Conservation (phyloP, 148 eudicot genomes). For the Selenicereus undatus region DNA sequence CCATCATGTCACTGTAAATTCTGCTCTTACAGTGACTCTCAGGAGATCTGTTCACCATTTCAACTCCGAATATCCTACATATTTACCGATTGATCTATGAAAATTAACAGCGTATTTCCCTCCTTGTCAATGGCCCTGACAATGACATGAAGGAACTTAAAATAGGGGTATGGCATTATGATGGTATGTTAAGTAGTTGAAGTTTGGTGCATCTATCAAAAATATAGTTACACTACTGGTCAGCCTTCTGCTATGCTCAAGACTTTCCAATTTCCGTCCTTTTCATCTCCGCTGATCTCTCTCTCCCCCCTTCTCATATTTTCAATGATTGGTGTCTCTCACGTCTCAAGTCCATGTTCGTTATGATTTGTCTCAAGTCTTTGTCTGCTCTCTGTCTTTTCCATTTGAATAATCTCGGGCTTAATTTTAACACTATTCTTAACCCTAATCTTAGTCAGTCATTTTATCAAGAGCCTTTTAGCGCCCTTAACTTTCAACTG, state of each 20-base stretch:
- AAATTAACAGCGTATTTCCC: background rate
- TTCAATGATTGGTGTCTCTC: slow-evolving; percentile 3
- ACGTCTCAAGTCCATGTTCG: background rate
- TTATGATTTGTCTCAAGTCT: background rate
- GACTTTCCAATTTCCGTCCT: background rate
- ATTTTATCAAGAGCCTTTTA: background rate
- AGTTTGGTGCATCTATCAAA: background rate
- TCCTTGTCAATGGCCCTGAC: background rate
- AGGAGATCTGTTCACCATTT: no score
- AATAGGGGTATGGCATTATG: background rate
- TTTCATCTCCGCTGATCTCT: background rate
- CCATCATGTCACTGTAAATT: no score
- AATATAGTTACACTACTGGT: background rate
- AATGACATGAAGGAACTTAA: background rate
- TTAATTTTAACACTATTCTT: background rate
- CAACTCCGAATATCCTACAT: no score
- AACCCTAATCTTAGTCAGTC: background rate
- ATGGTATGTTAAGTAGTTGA: background rate
- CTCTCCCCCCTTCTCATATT: background rate
- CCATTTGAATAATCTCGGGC: slow-evolving; percentile 3
- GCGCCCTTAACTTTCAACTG: background rate
- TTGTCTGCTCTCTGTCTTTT: background rate
- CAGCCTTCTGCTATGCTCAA: background rate
- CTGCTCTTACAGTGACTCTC: no score
- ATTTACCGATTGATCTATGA: background rate